Evolutionary conservation across 2,329 filamentous ascomycete genomes (phyloP).

Genomic region (Pseudogymnoascus sp.): DNA sequence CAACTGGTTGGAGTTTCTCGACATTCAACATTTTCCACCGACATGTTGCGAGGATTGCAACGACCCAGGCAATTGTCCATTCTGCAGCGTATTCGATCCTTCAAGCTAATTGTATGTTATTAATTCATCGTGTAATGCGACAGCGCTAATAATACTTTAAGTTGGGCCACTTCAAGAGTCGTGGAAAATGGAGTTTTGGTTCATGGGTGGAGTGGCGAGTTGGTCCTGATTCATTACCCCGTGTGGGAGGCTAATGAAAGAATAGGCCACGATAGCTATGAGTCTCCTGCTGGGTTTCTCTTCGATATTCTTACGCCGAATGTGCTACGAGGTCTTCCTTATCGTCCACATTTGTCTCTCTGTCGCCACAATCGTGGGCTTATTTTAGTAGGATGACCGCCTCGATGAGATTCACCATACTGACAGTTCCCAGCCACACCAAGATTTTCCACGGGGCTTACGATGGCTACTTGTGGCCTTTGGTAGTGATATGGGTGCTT

Average conservation of each 20-base stretch:
- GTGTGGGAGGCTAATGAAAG: conserved; percentile 5
- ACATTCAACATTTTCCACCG: conserved; percentile 62
- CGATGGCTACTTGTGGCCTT: conserved; percentile 42
- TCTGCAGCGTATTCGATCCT: conserved; percentile 46
- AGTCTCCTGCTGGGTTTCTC: conserved; percentile 36
- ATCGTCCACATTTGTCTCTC: conserved; percentile 44
- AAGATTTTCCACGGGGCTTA: conserved; percentile 40
- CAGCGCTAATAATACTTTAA: not conserved
- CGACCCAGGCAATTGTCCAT: conserved; percentile 54
- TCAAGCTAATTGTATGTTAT: conserved; percentile 32
- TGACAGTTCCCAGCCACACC: conserved; percentile 31
- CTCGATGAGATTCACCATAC: not conserved
- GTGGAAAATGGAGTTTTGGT: conserved; percentile 32
- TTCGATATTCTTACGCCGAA: conserved; percentile 26
- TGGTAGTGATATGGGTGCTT: conserved; percentile 39
- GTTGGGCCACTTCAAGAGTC: not conserved
- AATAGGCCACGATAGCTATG: conserved; percentile 32
- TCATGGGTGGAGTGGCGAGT: conserved; percentile 30
- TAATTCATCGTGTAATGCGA: conserved; percentile 30
- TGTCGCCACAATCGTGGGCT: conserved; percentile 39
- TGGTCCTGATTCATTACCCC: not conserved
- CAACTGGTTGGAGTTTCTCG: conserved; percentile 61
- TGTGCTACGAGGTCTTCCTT: conserved; percentile 42
- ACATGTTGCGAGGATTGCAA: conserved; percentile 55
- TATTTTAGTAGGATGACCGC: conserved; percentile 36